Base-by-base conservation (phyloP, 805 yeast species). In the Candida peoriensis region DNA sequence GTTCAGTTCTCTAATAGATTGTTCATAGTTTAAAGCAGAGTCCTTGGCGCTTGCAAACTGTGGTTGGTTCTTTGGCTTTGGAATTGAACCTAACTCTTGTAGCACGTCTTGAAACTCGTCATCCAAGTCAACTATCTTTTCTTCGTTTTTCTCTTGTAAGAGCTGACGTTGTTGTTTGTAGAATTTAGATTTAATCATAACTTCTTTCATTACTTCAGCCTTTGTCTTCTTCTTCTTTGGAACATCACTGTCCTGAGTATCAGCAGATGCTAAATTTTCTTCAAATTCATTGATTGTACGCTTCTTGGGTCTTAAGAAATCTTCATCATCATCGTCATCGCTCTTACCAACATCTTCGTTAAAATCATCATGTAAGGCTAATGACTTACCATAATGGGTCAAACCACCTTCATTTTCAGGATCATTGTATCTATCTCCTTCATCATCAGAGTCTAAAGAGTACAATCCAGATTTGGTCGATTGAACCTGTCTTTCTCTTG, bases 151-250 rank as follows among this genome's bases (percentile, higher is more conserved):
- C 37, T 72, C 76, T 46, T 81, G 80, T 35, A 73, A 66, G 51
- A 68, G 61, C 58, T 84, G 90, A 57, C 93, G 75, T 56, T 82
- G 84, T 23, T 78, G 79, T 50, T 81, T 83, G 58, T 82, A 74
- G 48, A 72, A 78, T 50, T 84, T 84, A 13, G 93, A 81, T 58
- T 84, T 84, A 24, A 93, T 87, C 39, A 84, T 84, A 31, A 84
- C 74, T 54, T 84, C 94, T 46, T 80, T 74, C 94, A 84, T 84
- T 24, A 84, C 90, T 57, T 84, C 94, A 24, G 83, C 81, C 51
- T 84, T 84, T 14, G 86, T 76, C 60, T 81, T 84, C 59, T 78
- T 84, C 56, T 76, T 81, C 39, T 77, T 70, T n/a, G 63, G 57
- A 1, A 79, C 77, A n/a, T n/a, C n/a, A 30, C 50, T 60, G 2